Evolutionary conservation across 2,329 filamentous ascomycete species (phyloP), one percentile per base, ranked within the genome.

Genomic region (Exophiala viscosa): DNA sequence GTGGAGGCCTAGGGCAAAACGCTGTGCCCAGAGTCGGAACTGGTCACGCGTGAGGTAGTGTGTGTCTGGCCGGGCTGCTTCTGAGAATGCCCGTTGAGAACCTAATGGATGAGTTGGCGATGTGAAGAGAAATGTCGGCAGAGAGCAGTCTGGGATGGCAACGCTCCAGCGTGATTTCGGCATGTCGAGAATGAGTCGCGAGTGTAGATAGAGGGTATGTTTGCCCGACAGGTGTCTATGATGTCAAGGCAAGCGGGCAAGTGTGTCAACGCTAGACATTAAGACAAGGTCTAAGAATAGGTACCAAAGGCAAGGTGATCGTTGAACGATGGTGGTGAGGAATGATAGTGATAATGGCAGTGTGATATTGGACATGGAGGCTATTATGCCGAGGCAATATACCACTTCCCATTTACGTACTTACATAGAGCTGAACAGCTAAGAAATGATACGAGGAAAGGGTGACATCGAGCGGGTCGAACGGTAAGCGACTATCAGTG

Each of bases 21-120:
- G 82, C 66, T 88, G 84, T 14, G 81, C 77, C 71, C 85, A 82
- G 57, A 83, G 71, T 14, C 86, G 83, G 65, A 84, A 86, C 52
- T 78, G 74, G 36, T 73, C 61, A 40, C 79, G 72, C 2, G 83
- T 85, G 23, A 90, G 70, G 54, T 75, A 80, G 62, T 85, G 80
- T 8, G 77, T 81, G 2, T 85, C 77, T 1, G 87, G 84, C 2
- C 76, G 72, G 23, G 80, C 76, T 6, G 84, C 78, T 61, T 88
- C 85, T 50, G 87, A 73, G 59, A 84, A 79, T 13, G 40, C 45
- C 10, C 67, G 59, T 31, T 67, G 70, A 11, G 63, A 67, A 1
- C 69, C 66, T 1, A 76, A 60, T 2, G 65, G 57, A 4, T 65
- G 66, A 0, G 68, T 68, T 1, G 73, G 73, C 0, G 72, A 75